Evolutionary conservation across 306 rosid species (phyloP).

Genomic region (Rosa persica): DNA sequence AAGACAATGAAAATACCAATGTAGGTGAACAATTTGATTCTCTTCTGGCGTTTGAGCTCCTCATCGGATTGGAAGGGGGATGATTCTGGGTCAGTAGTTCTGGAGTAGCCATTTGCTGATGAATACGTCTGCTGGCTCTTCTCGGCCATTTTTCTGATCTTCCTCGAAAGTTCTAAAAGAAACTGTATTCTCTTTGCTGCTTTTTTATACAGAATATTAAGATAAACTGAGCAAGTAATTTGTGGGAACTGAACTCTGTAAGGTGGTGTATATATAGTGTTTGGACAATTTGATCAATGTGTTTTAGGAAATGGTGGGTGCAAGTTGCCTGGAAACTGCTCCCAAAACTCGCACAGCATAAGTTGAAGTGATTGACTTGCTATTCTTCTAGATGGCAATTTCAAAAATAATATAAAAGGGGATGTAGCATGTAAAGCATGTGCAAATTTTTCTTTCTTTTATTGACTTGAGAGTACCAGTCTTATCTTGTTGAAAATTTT

Average conservation of each 20-base stretch:
- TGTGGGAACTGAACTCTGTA: background rate
- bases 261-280: background rate
- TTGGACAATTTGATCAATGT: background rate
- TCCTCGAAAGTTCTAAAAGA: background rate
- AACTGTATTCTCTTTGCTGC: background rate
- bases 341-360: background rate
- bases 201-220: background rate
- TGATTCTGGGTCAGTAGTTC: background rate
- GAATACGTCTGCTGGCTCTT: conserved; percentile 5
- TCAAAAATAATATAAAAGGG: background rate
- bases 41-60: conserved; percentile 17
- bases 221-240: background rate
- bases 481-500: background rate
- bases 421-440: background rate
- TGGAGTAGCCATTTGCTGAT: conserved; percentile 1
- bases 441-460: background rate
- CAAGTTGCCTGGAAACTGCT: conserved; percentile 14
- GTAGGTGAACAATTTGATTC: background rate
- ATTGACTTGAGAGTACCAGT: background rate
- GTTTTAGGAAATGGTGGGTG: background rate
- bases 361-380: background rate
- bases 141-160: conserved; percentile 6
- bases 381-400: background rate
- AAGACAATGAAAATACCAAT: conserved; percentile 9
- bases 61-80: background rate